Base-by-base conservation (phyloP, 2,329 filamentous ascomycete genomes). In the Didymosphaeria variabile region DNA sequence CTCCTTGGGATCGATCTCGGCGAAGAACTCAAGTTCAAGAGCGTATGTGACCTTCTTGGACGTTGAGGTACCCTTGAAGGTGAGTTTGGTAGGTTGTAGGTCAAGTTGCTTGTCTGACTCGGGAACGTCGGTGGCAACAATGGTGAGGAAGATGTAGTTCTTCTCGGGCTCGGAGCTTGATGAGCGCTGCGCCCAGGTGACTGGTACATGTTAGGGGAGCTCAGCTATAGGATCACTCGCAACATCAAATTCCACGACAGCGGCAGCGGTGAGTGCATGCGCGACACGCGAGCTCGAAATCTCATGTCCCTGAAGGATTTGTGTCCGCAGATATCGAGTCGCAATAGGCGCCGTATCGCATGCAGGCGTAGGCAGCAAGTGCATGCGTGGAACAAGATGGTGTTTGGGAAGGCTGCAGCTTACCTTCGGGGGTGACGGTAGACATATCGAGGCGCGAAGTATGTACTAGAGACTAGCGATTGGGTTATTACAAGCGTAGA, bases 151-250 rank as follows among this genome's bases (percentile, higher is more conserved):
- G 86, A 99, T 84, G 84, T 93, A 92, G 87, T 99, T 99, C 86
- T 94, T 96, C 79, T 90, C 86, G 59, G 91, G 79, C 58, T 97
- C 94, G 70, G 85, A 84, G 72, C 81, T 84, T 76, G 90, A 95
- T 50, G 94, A 98, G 85, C 95, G 94, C 86, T 99, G 95, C 69
- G 95, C 94, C 95, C 95, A 99, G 81, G 93, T 91, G 73, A 99
- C 95, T 98, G 75, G 61, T 21, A 32, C 19, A 50, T 62, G 64
- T 77, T 66, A 77, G 72, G 44, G 52, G 13, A 46, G 51, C 23
- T 50, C 60, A 55, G n/a, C 31, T 26, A 46, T n/a, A 32, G 45
- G 12, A 32, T 42, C 38, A 15, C 26, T 13, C 17, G 45, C 45
- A 42, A 15, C 34, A 15, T 42, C 23, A 19, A 19, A 26, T 17